These are phyloP conservation scores for Quercus gilva DNA, from an alignment of 306 rosid genomes.

Conservation along the genomic window DNA sequence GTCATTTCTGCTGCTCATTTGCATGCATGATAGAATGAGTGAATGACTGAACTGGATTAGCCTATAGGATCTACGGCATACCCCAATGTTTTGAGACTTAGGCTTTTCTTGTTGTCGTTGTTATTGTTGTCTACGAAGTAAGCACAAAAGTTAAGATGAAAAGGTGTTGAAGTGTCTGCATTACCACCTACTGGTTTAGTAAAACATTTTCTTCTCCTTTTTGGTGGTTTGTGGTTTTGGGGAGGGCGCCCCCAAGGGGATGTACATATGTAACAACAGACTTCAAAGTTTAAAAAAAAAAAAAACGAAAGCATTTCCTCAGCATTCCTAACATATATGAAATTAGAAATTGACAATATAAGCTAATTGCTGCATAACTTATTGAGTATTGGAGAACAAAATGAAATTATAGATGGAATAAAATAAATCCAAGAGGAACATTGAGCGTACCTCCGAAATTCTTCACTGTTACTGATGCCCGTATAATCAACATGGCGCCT, in stretches of 20 bases:
- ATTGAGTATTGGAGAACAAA: neutral
- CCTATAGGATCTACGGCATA: no score
- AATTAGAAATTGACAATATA: neutral
- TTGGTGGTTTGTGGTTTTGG: neutral
- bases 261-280: neutral
- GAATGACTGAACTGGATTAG: neutral
- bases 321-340: neutral
- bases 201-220: neutral
- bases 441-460: slow-evolving; percentile 73
- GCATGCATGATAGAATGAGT: neutral
- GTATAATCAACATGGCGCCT: slow-evolving; percentile 58
- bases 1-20: neutral
- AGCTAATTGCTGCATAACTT: neutral
- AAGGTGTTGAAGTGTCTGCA: neutral
- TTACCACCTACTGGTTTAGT: neutral
- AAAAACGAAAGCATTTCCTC: neutral
- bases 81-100: no score
- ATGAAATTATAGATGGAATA: neutral
- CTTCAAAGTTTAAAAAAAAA: neutral
- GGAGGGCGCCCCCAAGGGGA: neutral
- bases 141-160: neutral
- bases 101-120: no score
- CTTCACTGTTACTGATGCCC: slow-evolving; percentile 83
- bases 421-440: neutral
- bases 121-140: neutral